These are phyloP conservation scores for Ophiostoma ips DNA, from an alignment of 2,329 filamentous ascomycete genomes.

Conservation along the genomic window DNA sequence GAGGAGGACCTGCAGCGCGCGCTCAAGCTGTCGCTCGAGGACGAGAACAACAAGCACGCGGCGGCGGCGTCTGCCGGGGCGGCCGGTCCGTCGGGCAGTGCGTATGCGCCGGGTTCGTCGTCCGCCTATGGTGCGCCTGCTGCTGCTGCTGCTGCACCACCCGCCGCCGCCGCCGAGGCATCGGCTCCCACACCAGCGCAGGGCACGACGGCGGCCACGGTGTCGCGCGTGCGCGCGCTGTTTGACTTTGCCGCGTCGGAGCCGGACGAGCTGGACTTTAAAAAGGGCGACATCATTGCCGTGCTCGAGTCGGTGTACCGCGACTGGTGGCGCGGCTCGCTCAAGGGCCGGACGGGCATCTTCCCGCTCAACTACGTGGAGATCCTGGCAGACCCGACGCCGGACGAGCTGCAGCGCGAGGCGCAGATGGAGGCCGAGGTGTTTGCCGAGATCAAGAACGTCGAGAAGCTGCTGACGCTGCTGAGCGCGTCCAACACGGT, in stretches of 20 bases:
- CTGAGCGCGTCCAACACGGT: conserved; percentile 76
- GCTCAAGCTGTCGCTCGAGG: conserved; percentile 79
- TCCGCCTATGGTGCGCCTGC: conserved; percentile 15
- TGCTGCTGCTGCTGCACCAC: conserved; percentile 28
- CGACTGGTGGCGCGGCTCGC: conserved; percentile 97
- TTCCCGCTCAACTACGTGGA: conserved; percentile 98
- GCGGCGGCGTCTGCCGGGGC: conserved; percentile 21
- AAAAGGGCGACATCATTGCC: conserved; percentile 92
- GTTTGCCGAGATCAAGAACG: conserved; percentile 50
- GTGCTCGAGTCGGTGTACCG: conserved; percentile 97
- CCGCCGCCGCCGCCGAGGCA: conserved; percentile 30
- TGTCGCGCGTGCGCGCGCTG: conserved; percentile 82
- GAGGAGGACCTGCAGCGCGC: conserved; percentile 97
- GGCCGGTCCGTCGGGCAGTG: conserved; percentile 8
- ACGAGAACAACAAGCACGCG: conserved; percentile 53
- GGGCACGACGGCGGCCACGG: conserved; percentile 88
- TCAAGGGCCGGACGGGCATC: conserved; percentile 90
- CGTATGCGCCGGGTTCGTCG: not conserved
- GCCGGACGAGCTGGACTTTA: conserved; percentile 86
- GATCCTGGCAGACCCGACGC: conserved; percentile 87
- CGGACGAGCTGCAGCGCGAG: conserved; percentile 86
- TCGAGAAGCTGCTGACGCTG: conserved; percentile 64
- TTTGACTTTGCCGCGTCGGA: conserved; percentile 94
- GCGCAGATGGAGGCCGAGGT: conserved; percentile 80
- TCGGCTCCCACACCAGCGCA: conserved; percentile 27